Percentiles rank a stretch among this genome's conserved stretches.
Conservation (phyloP, 441 rosid genomes). For the Manihot esculenta region DNA sequence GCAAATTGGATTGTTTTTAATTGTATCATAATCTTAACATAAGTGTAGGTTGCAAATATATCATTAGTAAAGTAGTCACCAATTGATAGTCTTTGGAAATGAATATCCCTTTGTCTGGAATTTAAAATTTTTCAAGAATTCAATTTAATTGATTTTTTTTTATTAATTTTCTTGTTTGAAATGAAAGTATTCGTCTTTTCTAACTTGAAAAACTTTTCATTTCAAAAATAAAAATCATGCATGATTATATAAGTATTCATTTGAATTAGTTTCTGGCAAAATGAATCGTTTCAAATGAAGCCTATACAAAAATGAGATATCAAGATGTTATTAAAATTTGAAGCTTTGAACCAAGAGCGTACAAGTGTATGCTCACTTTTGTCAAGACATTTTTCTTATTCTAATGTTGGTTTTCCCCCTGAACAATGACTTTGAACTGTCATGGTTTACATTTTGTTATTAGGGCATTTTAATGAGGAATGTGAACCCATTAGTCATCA, state of each 20-base stretch:
- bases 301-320: not conserved
- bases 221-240: too few relatives aligned
- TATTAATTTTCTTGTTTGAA: too few relatives aligned
- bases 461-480: not conserved
- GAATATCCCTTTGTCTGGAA: too few relatives aligned
- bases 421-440: not conserved
- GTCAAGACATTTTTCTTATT: not conserved
- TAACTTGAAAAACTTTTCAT: too few relatives aligned
- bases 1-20: not conserved
- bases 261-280: too few relatives aligned
- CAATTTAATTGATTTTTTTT: too few relatives aligned
- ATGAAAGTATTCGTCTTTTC: too few relatives aligned
- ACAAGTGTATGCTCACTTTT: not conserved
- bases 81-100: not conserved
- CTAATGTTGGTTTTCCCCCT: not conserved
- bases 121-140: too few relatives aligned
- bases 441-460: slow-evolving; percentile 1
- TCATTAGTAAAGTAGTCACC: not conserved
- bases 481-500: not conserved
- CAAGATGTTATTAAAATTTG: not conserved
- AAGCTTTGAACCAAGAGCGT: not conserved
- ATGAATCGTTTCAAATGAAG: too few relatives aligned
- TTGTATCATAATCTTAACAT: not conserved
- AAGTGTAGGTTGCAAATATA: not conserved
- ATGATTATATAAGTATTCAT: too few relatives aligned